These are phyloP conservation scores for Metschnikowia noctiluminum DNA, from an alignment of 805 yeast species.

Conservation along the genomic window DNA sequence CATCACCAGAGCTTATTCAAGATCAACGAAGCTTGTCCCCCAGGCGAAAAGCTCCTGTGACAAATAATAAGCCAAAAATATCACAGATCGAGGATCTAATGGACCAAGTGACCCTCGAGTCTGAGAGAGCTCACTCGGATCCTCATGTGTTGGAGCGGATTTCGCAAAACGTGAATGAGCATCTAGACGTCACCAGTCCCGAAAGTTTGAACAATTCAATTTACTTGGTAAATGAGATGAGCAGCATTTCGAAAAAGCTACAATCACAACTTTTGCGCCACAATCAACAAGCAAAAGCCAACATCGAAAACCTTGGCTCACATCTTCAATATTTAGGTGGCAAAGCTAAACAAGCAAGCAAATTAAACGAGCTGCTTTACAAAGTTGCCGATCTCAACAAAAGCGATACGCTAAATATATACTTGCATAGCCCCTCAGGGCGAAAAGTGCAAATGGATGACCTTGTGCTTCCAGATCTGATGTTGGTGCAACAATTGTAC, in stretches of 20 bases:
- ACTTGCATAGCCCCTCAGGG: slow-evolving; percentile 6
- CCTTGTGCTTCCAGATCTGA: slow-evolving; percentile 39
- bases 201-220: slow-evolving; percentile 15
- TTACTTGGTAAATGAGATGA: slow-evolving; percentile 8
- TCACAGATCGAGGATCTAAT: slow-evolving; percentile 16
- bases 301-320: slow-evolving; percentile 27
- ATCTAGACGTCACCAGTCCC: slow-evolving; percentile 12
- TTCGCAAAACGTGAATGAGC: slow-evolving; percentile 15
- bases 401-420: slow-evolving; percentile 18
- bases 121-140: not conserved
- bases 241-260: slow-evolving; percentile 26
- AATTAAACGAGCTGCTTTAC: slow-evolving; percentile 26
- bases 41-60: slow-evolving; percentile 3
- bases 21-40: no score
- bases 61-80: not conserved
- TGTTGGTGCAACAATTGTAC: slow-evolving; percentile 53
- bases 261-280: slow-evolving; percentile 34
- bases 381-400: slow-evolving; percentile 25
- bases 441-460: slow-evolving; percentile 28
- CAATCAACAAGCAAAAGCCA: slow-evolving; percentile 34
- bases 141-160: slow-evolving; percentile 10
- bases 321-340: slow-evolving; percentile 29
- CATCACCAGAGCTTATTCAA: not conserved
- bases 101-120: slow-evolving; percentile 16
- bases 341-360: slow-evolving; percentile 23